A percentile compares a stretch with the other conserved stretches of the same genome.
Evolutionary conservation across 768 basidiomycete genomes (phyloP).

Genomic region (Trametes punicea): DNA sequence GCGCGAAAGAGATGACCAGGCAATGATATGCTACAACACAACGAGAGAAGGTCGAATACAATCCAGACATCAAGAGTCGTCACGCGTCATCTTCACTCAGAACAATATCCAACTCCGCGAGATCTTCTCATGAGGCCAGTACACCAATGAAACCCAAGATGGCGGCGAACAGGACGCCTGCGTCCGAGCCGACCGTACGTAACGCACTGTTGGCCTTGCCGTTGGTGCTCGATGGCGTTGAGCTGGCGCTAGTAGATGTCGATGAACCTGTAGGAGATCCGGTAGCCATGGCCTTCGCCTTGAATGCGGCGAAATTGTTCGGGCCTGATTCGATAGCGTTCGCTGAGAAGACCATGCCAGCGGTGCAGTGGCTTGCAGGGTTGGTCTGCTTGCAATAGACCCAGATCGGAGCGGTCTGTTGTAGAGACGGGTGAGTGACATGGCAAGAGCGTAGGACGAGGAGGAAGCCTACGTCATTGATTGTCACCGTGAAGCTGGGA

Average conservation of each 20-base stretch:
- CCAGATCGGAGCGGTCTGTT: constrained; percentile 53
- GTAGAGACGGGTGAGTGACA: not conserved
- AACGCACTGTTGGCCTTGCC: not conserved
- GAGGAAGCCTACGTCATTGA: constrained; percentile 45
- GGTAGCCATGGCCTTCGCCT: constrained; percentile 21
- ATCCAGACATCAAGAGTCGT: not conserved
- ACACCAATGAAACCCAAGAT: constrained; percentile 24
- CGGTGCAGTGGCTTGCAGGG: constrained; percentile 49
- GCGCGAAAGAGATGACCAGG: not conserved
- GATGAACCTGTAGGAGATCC: not conserved
- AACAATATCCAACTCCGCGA: not conserved
- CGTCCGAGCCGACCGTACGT: constrained; percentile 16
- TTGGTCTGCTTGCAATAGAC: constrained; percentile 50
- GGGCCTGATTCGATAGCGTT: constrained; percentile 51
- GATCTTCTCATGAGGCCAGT: constrained; percentile 17
- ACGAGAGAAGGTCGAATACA: constrained; percentile 7
- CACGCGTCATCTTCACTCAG: not conserved
- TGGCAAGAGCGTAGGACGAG: not conserved
- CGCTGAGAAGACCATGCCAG: constrained; percentile 58
- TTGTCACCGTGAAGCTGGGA: constrained; percentile 49
- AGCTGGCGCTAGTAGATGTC: not conserved
- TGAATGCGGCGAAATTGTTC: constrained; percentile 54
- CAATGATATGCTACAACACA: constrained; percentile 6
- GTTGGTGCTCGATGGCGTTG: not conserved
- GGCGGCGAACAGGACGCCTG: constrained; percentile 27